These are phyloP conservation scores for Bertia moriformis DNA, from an alignment of 2,329 filamentous ascomycete species.

Conservation along the genomic window DNA sequence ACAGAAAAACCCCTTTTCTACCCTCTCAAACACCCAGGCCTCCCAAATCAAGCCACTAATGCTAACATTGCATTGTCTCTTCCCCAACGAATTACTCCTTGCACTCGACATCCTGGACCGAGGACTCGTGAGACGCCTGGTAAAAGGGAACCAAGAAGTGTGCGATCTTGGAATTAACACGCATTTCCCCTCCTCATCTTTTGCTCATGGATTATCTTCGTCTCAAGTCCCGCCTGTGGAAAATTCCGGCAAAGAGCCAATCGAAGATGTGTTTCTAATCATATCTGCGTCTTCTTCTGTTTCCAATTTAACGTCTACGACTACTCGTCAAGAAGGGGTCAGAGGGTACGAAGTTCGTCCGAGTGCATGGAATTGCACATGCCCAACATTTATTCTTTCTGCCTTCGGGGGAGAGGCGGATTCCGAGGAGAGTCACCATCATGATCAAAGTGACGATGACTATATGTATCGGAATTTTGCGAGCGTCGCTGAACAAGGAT, in stretches of 20 bases:
- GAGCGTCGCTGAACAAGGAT: too few species aligned
- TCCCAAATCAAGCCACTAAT: slow-evolving; percentile 19
- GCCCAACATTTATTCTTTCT: slow-evolving; percentile 41
- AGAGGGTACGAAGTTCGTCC: slow-evolving; percentile 39
- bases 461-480: too few species aligned
- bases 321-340: slow-evolving; percentile 2
- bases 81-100: slow-evolving; percentile 44
- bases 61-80: slow-evolving; percentile 43
- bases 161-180: slow-evolving; percentile 8
- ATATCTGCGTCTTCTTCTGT: slow-evolving; percentile 7
- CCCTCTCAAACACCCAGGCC: not conserved
- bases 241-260: slow-evolving; percentile 2
- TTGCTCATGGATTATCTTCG: too few species aligned
- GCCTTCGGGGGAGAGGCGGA: slow-evolving; percentile 32
- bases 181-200: too few species aligned
- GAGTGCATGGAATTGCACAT: slow-evolving; percentile 45
- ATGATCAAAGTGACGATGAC: too few species aligned
- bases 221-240: not conserved
- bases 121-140: slow-evolving; percentile 26
- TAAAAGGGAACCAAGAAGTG: slow-evolving; percentile 7
- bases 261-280: slow-evolving; percentile 3
- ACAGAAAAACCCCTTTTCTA: not conserved
- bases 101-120: slow-evolving; percentile 49
- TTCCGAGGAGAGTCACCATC: too few species aligned
- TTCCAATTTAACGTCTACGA: not conserved